These are phyloP conservation scores for Trichocomaceae sp. DNA, from an alignment of 2,329 filamentous ascomycete genomes.

Conservation along the genomic window DNA sequence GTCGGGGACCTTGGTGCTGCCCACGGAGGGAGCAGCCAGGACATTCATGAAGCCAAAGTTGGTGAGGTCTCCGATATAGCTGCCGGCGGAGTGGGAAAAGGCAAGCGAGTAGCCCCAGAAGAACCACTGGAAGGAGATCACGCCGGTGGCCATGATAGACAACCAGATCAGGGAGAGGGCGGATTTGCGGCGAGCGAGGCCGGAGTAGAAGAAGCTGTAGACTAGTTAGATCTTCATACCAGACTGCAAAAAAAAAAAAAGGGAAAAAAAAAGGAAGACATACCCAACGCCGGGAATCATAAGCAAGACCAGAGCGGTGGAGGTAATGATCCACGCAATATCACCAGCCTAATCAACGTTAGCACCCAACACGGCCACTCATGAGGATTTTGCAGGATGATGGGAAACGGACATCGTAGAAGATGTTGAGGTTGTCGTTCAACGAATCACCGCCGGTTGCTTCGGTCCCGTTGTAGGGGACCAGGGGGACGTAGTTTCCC, in stretches of 20 bases:
- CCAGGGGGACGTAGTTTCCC: conserved; percentile 25
- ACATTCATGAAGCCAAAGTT: conserved; percentile 77
- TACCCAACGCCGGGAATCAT: conserved; percentile 87
- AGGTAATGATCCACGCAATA: conserved; percentile 72
- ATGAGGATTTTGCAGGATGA: no score
- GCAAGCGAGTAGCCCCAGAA: conserved; percentile 86
- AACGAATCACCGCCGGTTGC: conserved; percentile 60
- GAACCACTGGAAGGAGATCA: conserved; percentile 88
- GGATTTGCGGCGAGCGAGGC: conserved; percentile 80
- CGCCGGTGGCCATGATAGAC: conserved; percentile 70
- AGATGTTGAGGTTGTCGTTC: conserved; percentile 70
- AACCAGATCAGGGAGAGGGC: conserved; percentile 81
- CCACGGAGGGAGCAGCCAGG: conserved; percentile 67
- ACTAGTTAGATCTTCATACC: conserved; percentile 10
- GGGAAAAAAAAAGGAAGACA: conserved; percentile 15
- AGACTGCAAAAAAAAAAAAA: background rate
- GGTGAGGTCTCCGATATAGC: conserved; percentile 68
- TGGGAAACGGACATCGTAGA: conserved; percentile 53
- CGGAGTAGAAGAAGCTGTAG: conserved; percentile 90
- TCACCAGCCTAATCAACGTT: conserved; percentile 61
- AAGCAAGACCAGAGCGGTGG: conserved; percentile 72
- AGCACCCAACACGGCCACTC: background rate
- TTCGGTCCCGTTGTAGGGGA: conserved; percentile 57
- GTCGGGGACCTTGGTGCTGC: conserved; percentile 67
- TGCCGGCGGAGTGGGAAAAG: conserved; percentile 70